Percentiles rank a stretch among this genome's conserved stretches.
Evolutionary conservation across 2,329 filamentous ascomycete genomes (phyloP).

Genomic region (Fusarium sp.): DNA sequence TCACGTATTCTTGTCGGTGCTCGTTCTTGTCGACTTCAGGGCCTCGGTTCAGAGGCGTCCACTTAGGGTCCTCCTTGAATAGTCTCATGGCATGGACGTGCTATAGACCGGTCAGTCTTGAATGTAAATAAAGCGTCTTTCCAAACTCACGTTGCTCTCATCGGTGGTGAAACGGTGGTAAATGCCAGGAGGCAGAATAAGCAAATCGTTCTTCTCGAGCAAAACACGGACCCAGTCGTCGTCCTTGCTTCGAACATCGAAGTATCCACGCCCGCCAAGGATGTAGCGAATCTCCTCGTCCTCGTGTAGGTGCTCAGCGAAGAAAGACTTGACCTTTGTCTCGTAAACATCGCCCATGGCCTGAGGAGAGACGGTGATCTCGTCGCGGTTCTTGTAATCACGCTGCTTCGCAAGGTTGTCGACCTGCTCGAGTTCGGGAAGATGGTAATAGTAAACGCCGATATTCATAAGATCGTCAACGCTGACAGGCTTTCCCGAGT

Average conservation of each 20-base stretch:
- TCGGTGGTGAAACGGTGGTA: conserved; percentile 98
- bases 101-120: conserved; percentile 57
- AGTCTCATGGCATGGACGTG: conserved; percentile 96
- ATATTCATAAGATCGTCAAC: conserved; percentile 74
- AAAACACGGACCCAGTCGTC: conserved; percentile 91
- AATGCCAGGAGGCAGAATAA: conserved; percentile 93
- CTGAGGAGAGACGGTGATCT: conserved; percentile 87
- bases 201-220: conserved; percentile 87
- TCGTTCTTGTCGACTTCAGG: conserved; percentile 81
- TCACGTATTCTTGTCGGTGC: conserved; percentile 81
- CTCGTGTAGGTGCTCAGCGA: conserved; percentile 95
- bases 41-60: conserved; percentile 90
- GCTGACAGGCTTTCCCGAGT: conserved; percentile 79
- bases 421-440: conserved; percentile 73
- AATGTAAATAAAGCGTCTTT: accelerated
- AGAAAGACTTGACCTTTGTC: conserved; percentile 92
- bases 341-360: conserved; percentile 91
- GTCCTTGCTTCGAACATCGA: conserved; percentile 85
- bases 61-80: conserved; percentile 98
- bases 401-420: conserved; percentile 79
- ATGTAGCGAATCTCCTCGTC: conserved; percentile 99
- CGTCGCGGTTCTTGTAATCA: conserved; percentile 93
- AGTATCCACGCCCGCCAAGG: conserved; percentile 86
- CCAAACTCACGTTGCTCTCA: conserved; percentile 78
- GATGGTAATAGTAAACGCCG: conserved; percentile 82